Evolutionary conservation across 2,329 filamentous ascomycete genomes (phyloP).

Genomic region (Colletotrichum coccodes): DNA sequence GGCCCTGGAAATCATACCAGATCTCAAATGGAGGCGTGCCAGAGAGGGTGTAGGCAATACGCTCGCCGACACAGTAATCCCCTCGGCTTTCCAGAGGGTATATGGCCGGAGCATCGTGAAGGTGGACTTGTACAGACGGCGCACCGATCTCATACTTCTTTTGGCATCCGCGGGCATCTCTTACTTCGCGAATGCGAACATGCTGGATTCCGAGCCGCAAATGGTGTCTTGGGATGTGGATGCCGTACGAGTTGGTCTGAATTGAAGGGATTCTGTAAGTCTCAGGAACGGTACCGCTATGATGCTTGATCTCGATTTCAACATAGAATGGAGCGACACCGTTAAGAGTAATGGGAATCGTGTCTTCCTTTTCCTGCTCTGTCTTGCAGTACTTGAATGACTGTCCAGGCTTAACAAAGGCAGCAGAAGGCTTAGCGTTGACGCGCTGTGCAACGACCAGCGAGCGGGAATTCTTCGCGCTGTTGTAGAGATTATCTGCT

Average conservation of each 20-base stretch:
- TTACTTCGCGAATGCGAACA: constrained; percentile 88
- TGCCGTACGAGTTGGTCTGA: constrained; percentile 76
- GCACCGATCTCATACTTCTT: constrained; percentile 76
- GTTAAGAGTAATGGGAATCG: constrained; percentile 85
- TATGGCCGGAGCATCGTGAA: constrained; percentile 93
- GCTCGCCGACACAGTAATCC: constrained; percentile 96
- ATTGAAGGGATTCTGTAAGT: constrained; percentile 86
- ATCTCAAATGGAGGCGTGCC: constrained; percentile 94
- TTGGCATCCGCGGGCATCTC: constrained; percentile 88
- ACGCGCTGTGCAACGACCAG: constrained; percentile 84
- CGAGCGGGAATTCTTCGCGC: constrained; percentile 73
- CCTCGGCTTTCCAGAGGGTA: constrained; percentile 84
- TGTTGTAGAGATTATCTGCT: constrained; percentile 86
- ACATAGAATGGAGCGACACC: constrained; percentile 89
- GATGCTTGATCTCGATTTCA: constrained; percentile 93
- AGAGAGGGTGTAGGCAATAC: constrained; percentile 89
- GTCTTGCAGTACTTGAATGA: constrained; percentile 96
- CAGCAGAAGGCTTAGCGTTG: constrained; percentile 82
- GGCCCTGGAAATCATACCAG: constrained; percentile 87
- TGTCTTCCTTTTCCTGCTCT: constrained; percentile 83
- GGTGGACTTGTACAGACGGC: constrained; percentile 86
- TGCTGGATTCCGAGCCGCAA: constrained; percentile 91
- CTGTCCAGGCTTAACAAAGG: constrained; percentile 86
- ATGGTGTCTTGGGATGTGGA: constrained; percentile 85
- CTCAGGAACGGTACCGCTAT: constrained; percentile 82